Base-by-base conservation (phyloP, 768 basidiomycete species). In the Myochromella boudieri region DNA sequence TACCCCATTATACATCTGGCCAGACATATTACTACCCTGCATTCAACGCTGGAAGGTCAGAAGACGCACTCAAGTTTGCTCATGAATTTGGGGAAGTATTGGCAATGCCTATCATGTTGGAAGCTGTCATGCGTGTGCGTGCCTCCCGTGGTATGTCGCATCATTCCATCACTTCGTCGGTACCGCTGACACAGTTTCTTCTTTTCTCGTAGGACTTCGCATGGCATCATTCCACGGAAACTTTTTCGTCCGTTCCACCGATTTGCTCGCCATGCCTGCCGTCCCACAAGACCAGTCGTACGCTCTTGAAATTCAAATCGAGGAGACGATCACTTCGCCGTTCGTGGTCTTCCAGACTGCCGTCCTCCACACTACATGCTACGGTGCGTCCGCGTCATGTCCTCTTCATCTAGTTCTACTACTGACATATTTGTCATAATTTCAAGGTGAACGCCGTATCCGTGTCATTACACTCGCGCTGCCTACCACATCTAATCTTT, bases 171-270 rank as follows among this genome's bases (percentile, higher is more conserved):
- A 14, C 18, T 12, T 34, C 18, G 14, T 6, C 14, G 14, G 33
- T 34, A 6, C 7, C 18, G 6, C n/a, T 34, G 33, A 12, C 14
- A 28, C 3, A 18, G 43, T 6, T 37, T 34, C 3, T 45, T 55
- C 26, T 41, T 18, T 2, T 9, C 44, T 15, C 25, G 2, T 50
- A 87, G 88, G 95, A 51, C 71, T 98, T 36, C 87, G 94, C 40
- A 92, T 97, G 93, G 85, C 94, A 6, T 90, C 91, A 1, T 98
- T 95, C 88, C 93, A 97, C 58, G 95, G 95, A 51, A 98, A 97
- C 72, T 97, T 97, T 75, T 98, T 98, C 62, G 92, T 97, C 46
- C 86, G 95, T 42, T 97, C 94, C 18, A 98, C 95, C 17, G 95
- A 98, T 68, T 80, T 97, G 4, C 79, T 97, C 27, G 92, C 95